phyloP scores from a whole-genome alignment of 2,329 filamentous ascomycete species.

The Penicillium vulpinum region DNA sequence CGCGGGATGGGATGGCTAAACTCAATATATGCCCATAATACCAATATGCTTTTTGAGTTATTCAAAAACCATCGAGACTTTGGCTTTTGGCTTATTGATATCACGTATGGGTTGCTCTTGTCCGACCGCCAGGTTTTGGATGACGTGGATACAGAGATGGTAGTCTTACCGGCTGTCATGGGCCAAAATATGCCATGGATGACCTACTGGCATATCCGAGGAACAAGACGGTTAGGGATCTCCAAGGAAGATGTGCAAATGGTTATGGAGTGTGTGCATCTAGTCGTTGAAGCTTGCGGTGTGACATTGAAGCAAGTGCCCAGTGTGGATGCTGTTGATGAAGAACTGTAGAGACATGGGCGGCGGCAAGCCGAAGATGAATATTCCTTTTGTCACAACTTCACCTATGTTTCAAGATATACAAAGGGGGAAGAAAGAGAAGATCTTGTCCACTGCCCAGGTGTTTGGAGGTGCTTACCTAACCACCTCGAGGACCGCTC shows the following conservation, averaged over 20 bases:
- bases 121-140: conserved; percentile 39
- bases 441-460: not conserved
- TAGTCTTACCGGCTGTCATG: conserved; percentile 42
- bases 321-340: not conserved
- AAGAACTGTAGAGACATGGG: not conserved
- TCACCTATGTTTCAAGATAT: not conserved
- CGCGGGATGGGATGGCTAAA: conserved; percentile 55
- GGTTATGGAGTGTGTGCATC: conserved; percentile 16
- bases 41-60: conserved; percentile 16
- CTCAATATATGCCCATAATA: conserved; percentile 55
- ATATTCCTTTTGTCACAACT: not conserved
- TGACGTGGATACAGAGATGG: conserved; percentile 40
- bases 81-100: conserved; percentile 69
- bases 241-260: conserved; percentile 38
- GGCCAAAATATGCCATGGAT: conserved; percentile 37
- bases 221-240: conserved; percentile 37
- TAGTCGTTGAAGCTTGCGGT: conserved; percentile 14
- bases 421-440: not conserved
- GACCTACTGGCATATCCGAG: conserved; percentile 44
- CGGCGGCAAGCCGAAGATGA: not conserved
- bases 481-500: conserved; percentile 12
- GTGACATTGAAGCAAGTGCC: conserved; percentile 9
- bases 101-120: conserved; percentile 61
- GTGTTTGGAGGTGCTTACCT: conserved; percentile 15
- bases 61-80: conserved; percentile 47